A percentile compares a stretch with the other conserved stretches of the same genome.
These are phyloP conservation scores for Trichoderma virens DNA, from an alignment of 495 filamentous ascomycete genomes.

Conservation along the genomic window DNA sequence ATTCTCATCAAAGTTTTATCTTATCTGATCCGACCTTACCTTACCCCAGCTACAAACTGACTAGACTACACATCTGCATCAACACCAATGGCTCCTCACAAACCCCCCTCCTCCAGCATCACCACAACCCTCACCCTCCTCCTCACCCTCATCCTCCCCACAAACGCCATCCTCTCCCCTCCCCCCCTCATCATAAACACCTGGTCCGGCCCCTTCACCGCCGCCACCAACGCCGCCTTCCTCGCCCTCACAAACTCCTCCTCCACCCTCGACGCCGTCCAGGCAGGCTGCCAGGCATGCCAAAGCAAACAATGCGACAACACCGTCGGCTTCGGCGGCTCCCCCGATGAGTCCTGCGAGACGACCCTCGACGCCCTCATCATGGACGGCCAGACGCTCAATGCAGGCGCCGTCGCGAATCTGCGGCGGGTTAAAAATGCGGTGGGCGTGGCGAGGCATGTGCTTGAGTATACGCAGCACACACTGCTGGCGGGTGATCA, in stretches of 20 bases:
- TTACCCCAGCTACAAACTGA: neutral
- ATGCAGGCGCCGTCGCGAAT: constrained; percentile 37
- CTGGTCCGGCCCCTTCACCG: constrained; percentile 39
- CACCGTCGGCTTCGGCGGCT: constrained; percentile 41
- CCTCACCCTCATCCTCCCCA: neutral
- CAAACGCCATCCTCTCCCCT: constrained; percentile 20
- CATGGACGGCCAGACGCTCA: constrained; percentile 35
- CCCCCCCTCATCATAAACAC: constrained; percentile 40
- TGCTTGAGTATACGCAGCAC: constrained; percentile 37
- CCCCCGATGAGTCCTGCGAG: constrained; percentile 35
- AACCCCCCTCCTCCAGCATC: neutral
- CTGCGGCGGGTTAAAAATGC: constrained; percentile 36
- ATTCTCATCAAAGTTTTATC: too few relatives aligned
- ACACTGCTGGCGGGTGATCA: constrained; percentile 39
- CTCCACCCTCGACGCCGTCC: constrained; percentile 36
- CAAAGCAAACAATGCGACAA: constrained; percentile 38
- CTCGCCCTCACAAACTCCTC: constrained; percentile 20
- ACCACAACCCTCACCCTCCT: neutral
- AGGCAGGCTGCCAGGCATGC: constrained; percentile 36
- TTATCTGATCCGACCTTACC: neutral
- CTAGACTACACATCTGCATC: neutral
- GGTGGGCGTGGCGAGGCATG: constrained; percentile 35
- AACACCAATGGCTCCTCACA: neutral
- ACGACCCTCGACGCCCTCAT: constrained; percentile 10
- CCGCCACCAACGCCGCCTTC: constrained; percentile 42